These are phyloP conservation scores for Leptodontidium sp. DNA, from an alignment of 2,329 filamentous ascomycete genomes.

Conservation along the genomic window DNA sequence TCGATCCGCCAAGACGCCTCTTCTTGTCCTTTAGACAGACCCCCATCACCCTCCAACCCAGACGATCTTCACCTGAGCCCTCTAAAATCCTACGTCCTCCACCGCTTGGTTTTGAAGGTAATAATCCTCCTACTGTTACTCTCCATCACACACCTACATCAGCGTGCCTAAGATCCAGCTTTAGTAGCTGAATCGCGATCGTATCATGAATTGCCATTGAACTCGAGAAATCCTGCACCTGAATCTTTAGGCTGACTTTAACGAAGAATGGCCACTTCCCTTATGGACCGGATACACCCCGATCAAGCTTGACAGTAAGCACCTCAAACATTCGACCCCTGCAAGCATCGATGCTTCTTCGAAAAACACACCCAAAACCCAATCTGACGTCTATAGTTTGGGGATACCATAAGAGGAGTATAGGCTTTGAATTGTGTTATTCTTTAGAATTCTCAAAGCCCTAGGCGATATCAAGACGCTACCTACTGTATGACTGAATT, in stretches of 20 bases:
- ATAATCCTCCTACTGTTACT: background rate
- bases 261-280: background rate
- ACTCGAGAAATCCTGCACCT: background rate
- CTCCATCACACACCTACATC: background rate
- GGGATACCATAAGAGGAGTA: background rate
- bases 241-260: background rate
- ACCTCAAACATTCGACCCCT: background rate
- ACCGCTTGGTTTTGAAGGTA: background rate
- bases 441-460: constrained; percentile 15
- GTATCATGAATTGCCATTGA: background rate
- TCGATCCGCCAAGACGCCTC: too few species aligned
- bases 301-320: background rate
- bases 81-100: background rate
- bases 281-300: background rate
- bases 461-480: constrained; percentile 47
- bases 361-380: background rate
- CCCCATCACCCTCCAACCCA: too few species aligned
- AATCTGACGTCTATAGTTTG: too few species aligned
- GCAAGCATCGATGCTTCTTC: background rate
- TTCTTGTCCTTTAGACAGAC: too few species aligned
- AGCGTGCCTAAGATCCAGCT: background rate
- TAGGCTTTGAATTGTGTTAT: too few species aligned
- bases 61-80: background rate
- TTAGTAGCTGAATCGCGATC: background rate
- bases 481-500: constrained; percentile 59